Evolutionary conservation across 1,284 basidiomycete species (phyloP), one percentile per base, ranked within the genome.

Genomic region (Naganishia liquefaciens): DNA sequence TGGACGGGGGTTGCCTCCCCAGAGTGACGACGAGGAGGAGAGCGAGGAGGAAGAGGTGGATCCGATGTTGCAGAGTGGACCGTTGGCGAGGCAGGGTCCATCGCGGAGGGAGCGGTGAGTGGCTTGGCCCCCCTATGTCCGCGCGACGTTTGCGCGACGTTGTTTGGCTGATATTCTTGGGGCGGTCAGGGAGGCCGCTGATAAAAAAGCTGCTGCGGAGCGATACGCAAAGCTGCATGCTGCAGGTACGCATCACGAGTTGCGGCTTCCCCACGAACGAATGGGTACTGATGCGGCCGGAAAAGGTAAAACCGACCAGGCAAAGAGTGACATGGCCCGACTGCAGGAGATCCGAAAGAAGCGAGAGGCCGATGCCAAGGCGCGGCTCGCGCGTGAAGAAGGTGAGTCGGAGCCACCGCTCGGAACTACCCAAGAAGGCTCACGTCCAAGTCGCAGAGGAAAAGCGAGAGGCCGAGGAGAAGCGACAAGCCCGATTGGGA

Each of bases 131-230:
- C 21, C 11, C 17, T 19, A 3, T 37, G 5, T 13, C 33, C 19
- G 3, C 21, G 27, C 25, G n/a, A n/a, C n/a, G n/a, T n/a, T n/a
- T n/a, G 33, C 9, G 17, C n/a, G 15, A n/a, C 42, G 23, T 46
- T 39, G 10, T 11, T 49, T 13, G 37, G 44, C 60, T 42, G 25
- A 47, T 23, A 21, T 23, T n/a, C 33, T 25, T 5, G 40, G 10
- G 11, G n/a, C n/a, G n/a, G 11, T 15, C 70, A 93, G 92, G 69
- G 93, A 95, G 74, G 86, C 86, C 72, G 91, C 91, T 73, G 91
- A 93, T 78, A 93, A 91, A 81, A 85, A 90, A 74, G 90, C 91
- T 6, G 90, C 91, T 0, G 85, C 89, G 72, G 90, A 92, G 47
- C 81, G 84, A 39, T 93, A 93, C 77, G 68, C 70, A 55, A 76